Base-by-base conservation (phyloP, 306 rosid species). In the Castanospermum australe region DNA sequence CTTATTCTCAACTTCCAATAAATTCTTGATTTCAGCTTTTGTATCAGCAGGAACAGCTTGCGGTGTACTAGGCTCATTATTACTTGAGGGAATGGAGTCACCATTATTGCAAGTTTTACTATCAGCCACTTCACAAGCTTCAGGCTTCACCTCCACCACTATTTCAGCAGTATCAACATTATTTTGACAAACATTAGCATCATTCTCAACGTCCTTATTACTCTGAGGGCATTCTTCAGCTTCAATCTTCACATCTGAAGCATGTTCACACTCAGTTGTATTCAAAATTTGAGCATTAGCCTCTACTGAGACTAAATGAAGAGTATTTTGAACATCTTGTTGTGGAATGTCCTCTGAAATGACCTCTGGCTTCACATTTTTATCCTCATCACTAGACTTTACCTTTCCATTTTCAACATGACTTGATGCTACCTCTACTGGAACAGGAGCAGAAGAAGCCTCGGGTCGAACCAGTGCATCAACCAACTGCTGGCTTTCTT, bases 81-180 rank as follows among this genome's bases (percentile, higher is more conserved):
- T 79, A 74, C 36, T 73, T 22, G 80, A 48, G 20, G 75, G 69
- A 51, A 44, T 24, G 22, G 81, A 63, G 13, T 86, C 87, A 81
- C 56, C 79, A 62, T 61, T 64, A 11, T 56, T 62, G 8, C 79
- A 55, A 12, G 54, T 66, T 78, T 87, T 85, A 73, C 25, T 25
- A 39, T 75, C 84, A 59, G 73, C 83, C 35, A 80, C 66, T 75
- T 78, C 86, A 86, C 77, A 52, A 81, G 78, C 84, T 81, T 84
- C 91, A 78, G 78, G 67, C 85, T 86, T 93, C 84, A 84, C 83
- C 22, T 73, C 86, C 70, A 20, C 30, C 39, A 77, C 51, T 12
- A 77, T 76, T 66, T 70, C 81, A 51, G 63, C 75, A 59, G 65
- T 62, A 68, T 54, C 85, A 54, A 66, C 66, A 78, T 33, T 82